Percentiles rank a stretch among this genome's conserved stretches.
Evolutionary conservation across 441 rosid species (phyloP).

Genomic region (Macaranga tanarius): DNA sequence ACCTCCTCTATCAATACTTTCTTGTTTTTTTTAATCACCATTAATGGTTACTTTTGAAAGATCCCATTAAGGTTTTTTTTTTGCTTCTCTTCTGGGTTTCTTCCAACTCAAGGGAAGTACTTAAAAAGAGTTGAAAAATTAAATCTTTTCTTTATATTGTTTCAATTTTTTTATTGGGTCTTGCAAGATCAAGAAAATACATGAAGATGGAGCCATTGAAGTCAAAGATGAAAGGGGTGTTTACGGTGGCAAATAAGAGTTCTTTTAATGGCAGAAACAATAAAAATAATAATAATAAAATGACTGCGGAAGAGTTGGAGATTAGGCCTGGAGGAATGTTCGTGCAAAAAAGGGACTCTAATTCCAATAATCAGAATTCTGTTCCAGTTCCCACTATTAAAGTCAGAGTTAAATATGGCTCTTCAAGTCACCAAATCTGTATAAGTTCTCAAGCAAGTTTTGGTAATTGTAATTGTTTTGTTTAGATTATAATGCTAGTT

Average conservation of each 20-base stretch:
- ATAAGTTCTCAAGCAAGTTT: slow-evolving; percentile 83
- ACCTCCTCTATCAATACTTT: neutral
- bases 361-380: slow-evolving; percentile 45
- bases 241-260: slow-evolving; percentile 3
- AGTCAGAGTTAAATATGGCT: slow-evolving; percentile 75
- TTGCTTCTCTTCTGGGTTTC: slow-evolving; percentile 20
- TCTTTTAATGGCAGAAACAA: slow-evolving; percentile 6
- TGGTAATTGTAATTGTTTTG: slow-evolving; percentile 40
- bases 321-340: slow-evolving; percentile 96
- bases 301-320: slow-evolving; percentile 60
- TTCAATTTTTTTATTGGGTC: neutral
- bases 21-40: too few relatives aligned
- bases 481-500: neutral
- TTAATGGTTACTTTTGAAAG: neutral
- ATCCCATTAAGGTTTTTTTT: slow-evolving; percentile 23
- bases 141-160: neutral
- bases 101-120: neutral
- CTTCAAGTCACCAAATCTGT: slow-evolving; percentile 64
- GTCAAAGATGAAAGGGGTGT: slow-evolving; percentile 21
- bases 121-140: neutral
- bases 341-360: slow-evolving; percentile 77
- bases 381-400: slow-evolving; percentile 68
- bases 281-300: neutral
- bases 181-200: neutral
- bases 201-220: slow-evolving; percentile 26